Percentiles rank a stretch among this genome's conserved stretches.
phyloP scores from a whole-genome alignment of 306 rosid species.

The Biancaea sappan region DNA sequence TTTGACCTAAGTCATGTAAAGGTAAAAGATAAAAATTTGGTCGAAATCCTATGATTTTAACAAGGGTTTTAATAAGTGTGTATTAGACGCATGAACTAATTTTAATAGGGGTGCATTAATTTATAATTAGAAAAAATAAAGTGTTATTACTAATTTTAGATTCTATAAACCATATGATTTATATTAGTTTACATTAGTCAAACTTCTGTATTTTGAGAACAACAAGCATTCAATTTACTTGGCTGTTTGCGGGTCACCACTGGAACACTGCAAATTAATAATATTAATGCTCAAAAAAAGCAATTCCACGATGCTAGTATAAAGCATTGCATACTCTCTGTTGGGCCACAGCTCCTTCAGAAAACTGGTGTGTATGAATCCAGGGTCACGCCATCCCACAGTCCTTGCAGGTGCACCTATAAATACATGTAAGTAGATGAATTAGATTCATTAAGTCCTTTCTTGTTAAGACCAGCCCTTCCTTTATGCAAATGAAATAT shows the following conservation, averaged over 20 bases:
- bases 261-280: slow-evolving; percentile 13
- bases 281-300: slow-evolving; percentile 19
- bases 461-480: slow-evolving; percentile 3
- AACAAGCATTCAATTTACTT: not conserved
- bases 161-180: slow-evolving; percentile 14
- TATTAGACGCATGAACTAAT: no score
- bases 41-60: not conserved
- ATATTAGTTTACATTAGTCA: slow-evolving; percentile 10
- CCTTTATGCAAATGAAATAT: slow-evolving; percentile 10
- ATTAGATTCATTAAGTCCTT: slow-evolving; percentile 3
- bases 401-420: slow-evolving; percentile 94
- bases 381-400: slow-evolving; percentile 96
- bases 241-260: not conserved
- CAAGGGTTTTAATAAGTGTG: no score
- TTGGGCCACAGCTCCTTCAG: slow-evolving; percentile 89
- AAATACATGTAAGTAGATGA: slow-evolving; percentile 15
- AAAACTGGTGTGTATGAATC: slow-evolving; percentile 84
- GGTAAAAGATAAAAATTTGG: not conserved
- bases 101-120: no score
- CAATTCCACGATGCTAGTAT: slow-evolving; percentile 16
- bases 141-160: not conserved
- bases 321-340: slow-evolving; percentile 52
- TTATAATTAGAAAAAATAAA: no score
- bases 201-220: not conserved
- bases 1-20: not conserved